A percentile compares a stretch with the other conserved stretches of the same genome.
phyloP scores from a whole-genome alignment of 2,329 filamentous ascomycete genomes.

The Metarhizium sp. region DNA sequence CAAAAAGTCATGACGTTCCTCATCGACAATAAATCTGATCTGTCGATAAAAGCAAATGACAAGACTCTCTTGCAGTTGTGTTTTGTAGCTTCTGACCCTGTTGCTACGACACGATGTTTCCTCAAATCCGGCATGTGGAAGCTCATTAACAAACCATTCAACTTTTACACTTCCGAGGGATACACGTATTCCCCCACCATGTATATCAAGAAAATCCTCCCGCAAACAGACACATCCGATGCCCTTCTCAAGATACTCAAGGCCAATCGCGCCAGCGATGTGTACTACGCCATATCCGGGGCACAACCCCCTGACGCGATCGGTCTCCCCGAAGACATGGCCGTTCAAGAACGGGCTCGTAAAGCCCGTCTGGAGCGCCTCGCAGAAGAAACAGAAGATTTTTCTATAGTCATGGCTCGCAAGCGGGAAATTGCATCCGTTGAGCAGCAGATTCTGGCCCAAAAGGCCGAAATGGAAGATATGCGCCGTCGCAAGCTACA shows the following conservation, averaged over 20 bases:
- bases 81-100: constrained; percentile 45
- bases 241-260: constrained; percentile 38
- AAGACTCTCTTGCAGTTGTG: constrained; percentile 53
- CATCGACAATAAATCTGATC: constrained; percentile 46
- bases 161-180: constrained; percentile 41
- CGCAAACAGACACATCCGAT: constrained; percentile 26
- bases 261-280: constrained; percentile 41
- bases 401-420: constrained; percentile 36
- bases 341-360: constrained; percentile 40
- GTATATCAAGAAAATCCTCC: constrained; percentile 43
- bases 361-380: constrained; percentile 35
- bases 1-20: constrained; percentile 48
- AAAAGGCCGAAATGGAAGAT: constrained; percentile 43
- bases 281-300: constrained; percentile 44
- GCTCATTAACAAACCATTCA: constrained; percentile 50
- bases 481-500: constrained; percentile 36
- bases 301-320: constrained; percentile 44
- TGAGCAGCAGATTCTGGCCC: constrained; percentile 39
- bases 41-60: constrained; percentile 43
- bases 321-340: constrained; percentile 41
- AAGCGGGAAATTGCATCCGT: constrained; percentile 41
- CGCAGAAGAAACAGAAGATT: constrained; percentile 38
- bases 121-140: constrained; percentile 58
- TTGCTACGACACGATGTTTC: constrained; percentile 46
- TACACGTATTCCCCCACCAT: constrained; percentile 56